Evolutionary conservation across 371 early-diverging fungal genomes (phyloP).

Genomic region (Parasitella parasitica): DNA sequence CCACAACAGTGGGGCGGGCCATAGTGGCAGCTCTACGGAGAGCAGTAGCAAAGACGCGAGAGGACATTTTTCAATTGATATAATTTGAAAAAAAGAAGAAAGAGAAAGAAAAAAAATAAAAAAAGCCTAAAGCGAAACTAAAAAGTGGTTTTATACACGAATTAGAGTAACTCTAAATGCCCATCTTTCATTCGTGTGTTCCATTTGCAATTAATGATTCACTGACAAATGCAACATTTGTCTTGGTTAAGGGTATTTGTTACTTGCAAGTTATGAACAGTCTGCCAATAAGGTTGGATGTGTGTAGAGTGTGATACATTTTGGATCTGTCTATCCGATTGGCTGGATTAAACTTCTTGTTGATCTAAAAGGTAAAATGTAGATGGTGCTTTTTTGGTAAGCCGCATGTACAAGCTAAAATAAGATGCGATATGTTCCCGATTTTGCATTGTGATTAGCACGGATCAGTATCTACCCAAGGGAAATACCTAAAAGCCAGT

Average conservation of each 20-base stretch:
- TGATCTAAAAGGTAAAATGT: background rate
- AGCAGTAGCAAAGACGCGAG: constrained; percentile 43
- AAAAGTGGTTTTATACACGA: background rate
- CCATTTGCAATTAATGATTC: background rate
- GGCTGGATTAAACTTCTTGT: background rate
- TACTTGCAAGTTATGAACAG: background rate
- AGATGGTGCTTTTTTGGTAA: background rate
- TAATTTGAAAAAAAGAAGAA: background rate
- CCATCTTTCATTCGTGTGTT: background rate
- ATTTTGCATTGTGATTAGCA: too few relatives aligned
- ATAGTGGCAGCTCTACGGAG: constrained; percentile 42
- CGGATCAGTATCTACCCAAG: too few relatives aligned
- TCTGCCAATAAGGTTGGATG: constrained; percentile 5
- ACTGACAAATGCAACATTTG: background rate
- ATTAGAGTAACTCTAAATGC: background rate
- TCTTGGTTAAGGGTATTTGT: background rate
- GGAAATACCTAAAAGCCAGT: too few relatives aligned
- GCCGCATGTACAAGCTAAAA: background rate
- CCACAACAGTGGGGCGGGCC: constrained; percentile 29
- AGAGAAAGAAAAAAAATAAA: background rate
- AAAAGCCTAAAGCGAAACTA: too few relatives aligned
- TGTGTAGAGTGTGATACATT: constrained; percentile 16
- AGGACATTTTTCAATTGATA: constrained; percentile 26
- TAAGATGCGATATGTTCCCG: too few relatives aligned
- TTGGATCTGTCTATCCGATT: background rate